Percentiles rank a stretch among this genome's conserved stretches.
Evolutionary conservation across 495 filamentous ascomycete species (phyloP).

Genomic region (Coniosporium apollinis): DNA sequence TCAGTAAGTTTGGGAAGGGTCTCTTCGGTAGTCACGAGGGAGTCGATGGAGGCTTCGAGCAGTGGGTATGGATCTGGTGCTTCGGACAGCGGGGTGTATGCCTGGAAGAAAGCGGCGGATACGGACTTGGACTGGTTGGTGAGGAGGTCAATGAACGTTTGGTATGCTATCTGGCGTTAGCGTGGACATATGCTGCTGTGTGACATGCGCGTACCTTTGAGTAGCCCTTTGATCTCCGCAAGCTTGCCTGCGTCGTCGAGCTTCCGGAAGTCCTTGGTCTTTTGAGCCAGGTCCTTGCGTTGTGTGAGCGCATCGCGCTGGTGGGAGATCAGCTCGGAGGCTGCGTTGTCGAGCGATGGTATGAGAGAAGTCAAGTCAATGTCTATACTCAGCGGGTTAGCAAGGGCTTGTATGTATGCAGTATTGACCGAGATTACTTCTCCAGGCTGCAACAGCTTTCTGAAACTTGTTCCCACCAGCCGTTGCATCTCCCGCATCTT

Average conservation of each 20-base stretch:
- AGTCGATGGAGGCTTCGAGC: slow-evolving; percentile 89
- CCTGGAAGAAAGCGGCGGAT: slow-evolving; percentile 75
- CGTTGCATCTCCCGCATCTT: slow-evolving; percentile 2
- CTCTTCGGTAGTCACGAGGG: slow-evolving; percentile 77
- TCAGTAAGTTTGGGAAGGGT: slow-evolving; percentile 70
- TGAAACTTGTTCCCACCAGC: slow-evolving; percentile 79
- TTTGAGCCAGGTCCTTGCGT: slow-evolving; percentile 91
- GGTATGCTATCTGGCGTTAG: slow-evolving; percentile 51
- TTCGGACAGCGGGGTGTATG: slow-evolving; percentile 87
- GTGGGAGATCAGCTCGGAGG: slow-evolving; percentile 79
- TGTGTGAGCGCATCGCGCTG: slow-evolving; percentile 87
- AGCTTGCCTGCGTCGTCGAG: slow-evolving; percentile 83
- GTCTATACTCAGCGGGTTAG: slow-evolving; percentile 35
- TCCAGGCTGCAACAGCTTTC: slow-evolving; percentile 86
- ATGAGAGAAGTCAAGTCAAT: slow-evolving; percentile 79
- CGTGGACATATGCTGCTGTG: slow-evolving; percentile 1
- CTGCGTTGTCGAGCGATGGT: slow-evolving; percentile 74
- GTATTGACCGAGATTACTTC: slow-evolving; percentile 42
- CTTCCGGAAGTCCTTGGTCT: slow-evolving; percentile 96
- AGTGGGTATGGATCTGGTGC: slow-evolving; percentile 93
- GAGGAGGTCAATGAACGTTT: slow-evolving; percentile 88
- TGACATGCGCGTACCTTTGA: slow-evolving; percentile 46
- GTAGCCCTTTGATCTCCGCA: slow-evolving; percentile 66
- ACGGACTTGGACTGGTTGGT: slow-evolving; percentile 88
- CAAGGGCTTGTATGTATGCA: neutral